Conservation (phyloP, 306 rosid genomes). For the Cicer arietinum region DNA sequence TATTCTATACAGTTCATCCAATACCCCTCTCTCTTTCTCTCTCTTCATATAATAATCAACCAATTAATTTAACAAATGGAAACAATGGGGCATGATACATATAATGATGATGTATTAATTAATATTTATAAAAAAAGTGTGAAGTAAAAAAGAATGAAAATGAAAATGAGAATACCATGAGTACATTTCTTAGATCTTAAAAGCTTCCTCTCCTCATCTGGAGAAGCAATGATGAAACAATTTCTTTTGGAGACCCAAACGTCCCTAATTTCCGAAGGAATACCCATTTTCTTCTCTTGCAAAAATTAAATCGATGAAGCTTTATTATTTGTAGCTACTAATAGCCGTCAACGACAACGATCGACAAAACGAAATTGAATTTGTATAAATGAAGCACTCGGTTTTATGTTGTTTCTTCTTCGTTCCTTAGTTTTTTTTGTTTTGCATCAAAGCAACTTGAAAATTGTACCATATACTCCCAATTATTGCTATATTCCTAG, state of each 20-base stretch:
- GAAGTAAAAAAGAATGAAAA: not conserved
- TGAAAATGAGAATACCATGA: not conserved
- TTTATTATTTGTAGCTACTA: not conserved
- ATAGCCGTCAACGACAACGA: not conserved
- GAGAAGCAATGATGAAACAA: constrained; percentile 65
- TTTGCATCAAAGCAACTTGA: too few relatives aligned
- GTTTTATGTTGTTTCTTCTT: too few relatives aligned
- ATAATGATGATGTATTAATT: not conserved
- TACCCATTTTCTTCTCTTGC: constrained; percentile 52
- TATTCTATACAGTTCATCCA: not conserved
- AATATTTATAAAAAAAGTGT: not conserved
- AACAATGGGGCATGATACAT: not conserved
- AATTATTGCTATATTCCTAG: too few relatives aligned
- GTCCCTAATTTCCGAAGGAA: constrained; percentile 75
- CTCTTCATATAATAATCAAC: not conserved
- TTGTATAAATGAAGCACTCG: too few relatives aligned
- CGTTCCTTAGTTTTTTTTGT: too few relatives aligned
- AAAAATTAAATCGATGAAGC: not conserved
- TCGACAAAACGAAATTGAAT: constrained; percentile 32
- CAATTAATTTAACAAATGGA: not conserved
- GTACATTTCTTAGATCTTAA: constrained; percentile 63
- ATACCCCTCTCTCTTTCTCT: not conserved
- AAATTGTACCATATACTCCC: too few relatives aligned
- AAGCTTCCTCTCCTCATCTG: constrained; percentile 65
- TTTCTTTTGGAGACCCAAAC: constrained; percentile 50